These are phyloP conservation scores for Alternaria ventricosa DNA, from an alignment of 2,329 filamentous ascomycete genomes.

Conservation along the genomic window DNA sequence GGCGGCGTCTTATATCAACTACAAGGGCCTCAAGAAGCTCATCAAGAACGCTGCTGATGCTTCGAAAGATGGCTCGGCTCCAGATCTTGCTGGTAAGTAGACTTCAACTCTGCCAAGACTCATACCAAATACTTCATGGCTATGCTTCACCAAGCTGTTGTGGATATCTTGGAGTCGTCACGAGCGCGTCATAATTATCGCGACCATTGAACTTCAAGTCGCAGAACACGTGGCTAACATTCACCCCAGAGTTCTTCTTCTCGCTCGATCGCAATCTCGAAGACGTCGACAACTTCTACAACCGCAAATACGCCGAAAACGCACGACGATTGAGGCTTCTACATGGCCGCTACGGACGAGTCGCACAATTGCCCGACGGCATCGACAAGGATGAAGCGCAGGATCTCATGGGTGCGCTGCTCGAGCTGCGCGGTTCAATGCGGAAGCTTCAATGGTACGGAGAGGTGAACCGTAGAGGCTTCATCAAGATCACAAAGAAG, in stretches of 20 bases:
- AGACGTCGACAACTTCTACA: slow-evolving; percentile 95
- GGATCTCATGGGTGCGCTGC: slow-evolving; percentile 86
- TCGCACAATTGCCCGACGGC: slow-evolving; percentile 70
- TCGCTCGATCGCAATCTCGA: slow-evolving; percentile 96
- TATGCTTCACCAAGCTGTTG: neutral
- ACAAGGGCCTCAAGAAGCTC: slow-evolving; percentile 92
- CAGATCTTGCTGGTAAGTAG: slow-evolving; percentile 86
- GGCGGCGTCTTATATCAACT: slow-evolving; percentile 84
- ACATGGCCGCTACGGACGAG: slow-evolving; percentile 83
- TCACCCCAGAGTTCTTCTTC: slow-evolving; percentile 85
- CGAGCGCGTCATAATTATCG: neutral
- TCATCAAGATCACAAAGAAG: slow-evolving; percentile 99
- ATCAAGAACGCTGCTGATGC: slow-evolving; percentile 80
- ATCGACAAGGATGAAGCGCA: slow-evolving; percentile 89
- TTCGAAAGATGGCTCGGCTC: slow-evolving; percentile 71
- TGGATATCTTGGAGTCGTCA: neutral
- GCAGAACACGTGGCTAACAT: slow-evolving; percentile 8
- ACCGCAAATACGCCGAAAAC: slow-evolving; percentile 88
- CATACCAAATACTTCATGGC: neutral
- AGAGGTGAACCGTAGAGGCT: slow-evolving; percentile 92
- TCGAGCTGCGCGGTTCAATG: slow-evolving; percentile 86
- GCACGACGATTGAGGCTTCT: slow-evolving; percentile 84
- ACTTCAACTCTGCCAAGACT: neutral
- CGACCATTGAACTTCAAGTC: neutral
- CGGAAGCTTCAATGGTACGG: slow-evolving; percentile 97